Conservation (phyloP, 2,329 filamentous ascomycete species). For the Fusarium tupiense region DNA sequence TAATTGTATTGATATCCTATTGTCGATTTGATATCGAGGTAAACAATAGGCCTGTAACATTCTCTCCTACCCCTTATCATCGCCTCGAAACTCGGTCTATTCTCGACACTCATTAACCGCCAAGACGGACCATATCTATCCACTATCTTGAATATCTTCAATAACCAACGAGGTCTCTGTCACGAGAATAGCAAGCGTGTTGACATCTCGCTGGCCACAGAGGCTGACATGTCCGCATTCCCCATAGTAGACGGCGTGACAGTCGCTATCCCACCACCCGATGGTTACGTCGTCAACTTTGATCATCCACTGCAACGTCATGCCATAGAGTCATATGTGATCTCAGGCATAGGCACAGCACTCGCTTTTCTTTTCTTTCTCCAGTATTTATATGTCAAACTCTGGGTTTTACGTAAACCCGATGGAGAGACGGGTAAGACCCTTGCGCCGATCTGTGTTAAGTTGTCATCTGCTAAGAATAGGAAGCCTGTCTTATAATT, state of each 20-base stretch:
- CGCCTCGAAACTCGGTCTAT: neutral
- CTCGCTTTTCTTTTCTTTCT: slow-evolving; percentile 36
- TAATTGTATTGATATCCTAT: neutral
- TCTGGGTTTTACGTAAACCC: slow-evolving; percentile 30
- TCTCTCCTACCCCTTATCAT: neutral
- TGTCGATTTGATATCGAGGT: slow-evolving; percentile 9
- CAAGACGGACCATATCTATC: neutral
- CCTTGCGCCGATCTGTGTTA: neutral
- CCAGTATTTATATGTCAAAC: slow-evolving; percentile 42
- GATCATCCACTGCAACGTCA: slow-evolving; percentile 43
- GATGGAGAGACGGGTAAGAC: slow-evolving; percentile 36
- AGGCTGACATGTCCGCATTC: slow-evolving; percentile 18
- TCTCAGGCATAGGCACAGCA: slow-evolving; percentile 30
- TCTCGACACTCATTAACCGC: neutral
- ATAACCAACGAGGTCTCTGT: neutral
- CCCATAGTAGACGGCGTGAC: slow-evolving; percentile 30
- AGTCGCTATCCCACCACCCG: slow-evolving; percentile 40
- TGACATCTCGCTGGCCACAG: neutral
- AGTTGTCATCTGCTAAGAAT: neutral
- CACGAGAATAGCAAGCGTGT: neutral
- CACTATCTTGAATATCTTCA: neutral
- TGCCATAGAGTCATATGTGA: slow-evolving; percentile 31
- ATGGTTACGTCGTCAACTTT: slow-evolving; percentile 48
- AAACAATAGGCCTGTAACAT: neutral
- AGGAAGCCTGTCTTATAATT: slow-evolving; percentile 24